phyloP scores from a whole-genome alignment of 2,329 filamentous ascomycete genomes.

The Trichoderma sp. region DNA sequence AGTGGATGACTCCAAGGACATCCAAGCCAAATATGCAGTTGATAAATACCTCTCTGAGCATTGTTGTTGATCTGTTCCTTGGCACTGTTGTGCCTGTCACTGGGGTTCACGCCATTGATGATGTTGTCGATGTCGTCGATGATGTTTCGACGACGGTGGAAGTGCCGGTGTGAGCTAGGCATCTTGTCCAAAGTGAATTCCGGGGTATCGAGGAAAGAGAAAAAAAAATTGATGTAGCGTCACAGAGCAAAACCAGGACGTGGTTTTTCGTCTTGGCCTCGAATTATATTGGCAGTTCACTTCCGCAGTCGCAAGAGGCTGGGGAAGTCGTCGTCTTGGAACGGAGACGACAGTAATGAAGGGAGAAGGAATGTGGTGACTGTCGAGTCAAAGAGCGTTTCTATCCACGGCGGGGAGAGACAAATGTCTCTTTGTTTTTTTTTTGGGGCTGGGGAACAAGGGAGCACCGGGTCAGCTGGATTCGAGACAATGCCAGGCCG shows the following conservation, averaged over 20 bases:
- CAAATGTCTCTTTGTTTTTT: conserved; percentile 26
- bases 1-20: background rate
- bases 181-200: conserved; percentile 26
- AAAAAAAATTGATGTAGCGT: background rate
- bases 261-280: conserved; percentile 21
- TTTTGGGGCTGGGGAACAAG: conserved; percentile 20
- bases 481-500: conserved; percentile 20
- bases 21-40: background rate
- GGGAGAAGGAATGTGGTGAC: conserved; percentile 28
- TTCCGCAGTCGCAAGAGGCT: conserved; percentile 14
- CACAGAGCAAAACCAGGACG: conserved; percentile 16
- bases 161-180: conserved; percentile 29
- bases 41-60: background rate
- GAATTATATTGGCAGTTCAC: conserved; percentile 16
- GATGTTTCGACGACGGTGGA: conserved; percentile 28
- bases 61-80: background rate
- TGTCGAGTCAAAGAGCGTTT: conserved; percentile 26
- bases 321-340: conserved; percentile 29
- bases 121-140: conserved; percentile 31
- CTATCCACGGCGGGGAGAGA: conserved; percentile 22
- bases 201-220: background rate
- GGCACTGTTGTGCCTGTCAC: background rate
- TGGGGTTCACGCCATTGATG: conserved; percentile 21
- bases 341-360: conserved; percentile 26
- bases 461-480: conserved; percentile 25